Percentiles rank a stretch among this genome's conserved stretches.
phyloP scores from a whole-genome alignment of 2,329 filamentous ascomycete species.

The Amesomyces nigricolor region DNA sequence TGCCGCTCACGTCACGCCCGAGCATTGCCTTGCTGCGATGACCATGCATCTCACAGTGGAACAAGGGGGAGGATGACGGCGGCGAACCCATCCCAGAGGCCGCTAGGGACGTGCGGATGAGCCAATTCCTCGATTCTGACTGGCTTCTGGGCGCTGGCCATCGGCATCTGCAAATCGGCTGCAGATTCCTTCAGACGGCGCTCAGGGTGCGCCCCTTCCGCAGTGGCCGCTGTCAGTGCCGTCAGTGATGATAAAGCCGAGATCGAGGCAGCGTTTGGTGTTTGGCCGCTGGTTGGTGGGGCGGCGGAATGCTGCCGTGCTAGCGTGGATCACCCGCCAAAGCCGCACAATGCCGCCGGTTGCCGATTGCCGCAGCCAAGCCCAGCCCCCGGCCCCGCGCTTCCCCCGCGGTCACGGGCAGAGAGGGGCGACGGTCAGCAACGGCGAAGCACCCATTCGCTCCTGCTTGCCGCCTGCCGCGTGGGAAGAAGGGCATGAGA shows the following conservation, averaged over 20 bases:
- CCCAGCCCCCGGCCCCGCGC: not conserved
- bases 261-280: conserved; percentile 8
- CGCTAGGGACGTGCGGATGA: not conserved
- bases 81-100: too few species aligned
- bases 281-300: conserved; percentile 15
- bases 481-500: conserved; percentile 13
- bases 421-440: conserved; percentile 16
- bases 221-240: conserved; percentile 14
- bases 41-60: not conserved
- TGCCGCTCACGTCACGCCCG: conserved; percentile 14
- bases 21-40: not conserved
- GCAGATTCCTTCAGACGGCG: conserved; percentile 5
- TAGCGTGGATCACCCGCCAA: conserved; percentile 17
- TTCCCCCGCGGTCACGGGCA: not conserved
- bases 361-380: conserved; percentile 24
- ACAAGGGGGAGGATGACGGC: not conserved
- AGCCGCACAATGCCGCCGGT: conserved; percentile 31
- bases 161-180: not conserved
- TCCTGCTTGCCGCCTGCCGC: not conserved
- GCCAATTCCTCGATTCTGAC: not conserved
- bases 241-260: conserved; percentile 19
- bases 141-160: not conserved
- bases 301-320: conserved; percentile 27
- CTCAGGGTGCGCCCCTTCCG: conserved; percentile 8
- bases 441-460: conserved; percentile 8